phyloP scores from a whole-genome alignment of 352 stramenopile genomes.

The Pythium insidiosum region DNA sequence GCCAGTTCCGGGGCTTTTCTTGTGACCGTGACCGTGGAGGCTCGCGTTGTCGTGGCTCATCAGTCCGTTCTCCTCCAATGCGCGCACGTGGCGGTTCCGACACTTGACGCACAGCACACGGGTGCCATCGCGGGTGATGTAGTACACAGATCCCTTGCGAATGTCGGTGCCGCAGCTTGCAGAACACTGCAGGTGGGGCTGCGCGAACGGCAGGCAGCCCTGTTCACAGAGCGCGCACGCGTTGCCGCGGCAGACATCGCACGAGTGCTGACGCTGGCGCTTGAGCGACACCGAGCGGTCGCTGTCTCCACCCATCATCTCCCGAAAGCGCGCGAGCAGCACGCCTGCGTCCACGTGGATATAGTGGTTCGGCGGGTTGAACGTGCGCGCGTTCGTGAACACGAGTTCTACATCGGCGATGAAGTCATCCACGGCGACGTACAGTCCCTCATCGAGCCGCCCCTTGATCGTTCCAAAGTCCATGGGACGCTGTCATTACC shows the following conservation, averaged over 20 bases:
- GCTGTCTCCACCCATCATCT: constrained; percentile 30
- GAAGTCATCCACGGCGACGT: constrained; percentile 83
- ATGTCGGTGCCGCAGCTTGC: constrained; percentile 68
- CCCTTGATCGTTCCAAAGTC: constrained; percentile 87
- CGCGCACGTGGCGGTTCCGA: constrained; percentile 25
- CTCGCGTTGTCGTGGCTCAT: constrained; percentile 10
- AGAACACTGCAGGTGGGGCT: constrained; percentile 67
- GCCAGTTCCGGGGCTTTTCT: background rate
- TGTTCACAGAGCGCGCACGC: constrained; percentile 70
- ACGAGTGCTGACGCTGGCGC: constrained; percentile 27
- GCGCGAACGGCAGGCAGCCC: constrained; percentile 50
- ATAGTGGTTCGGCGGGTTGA: constrained; percentile 74
- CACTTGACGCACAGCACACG: constrained; percentile 79
- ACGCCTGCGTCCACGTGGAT: constrained; percentile 64
- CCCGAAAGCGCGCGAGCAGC: constrained; percentile 61
- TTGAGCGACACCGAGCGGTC: constrained; percentile 42
- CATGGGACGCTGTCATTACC: constrained; percentile 61
- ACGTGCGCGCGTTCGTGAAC: constrained; percentile 87
- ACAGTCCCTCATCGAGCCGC: constrained; percentile 72
- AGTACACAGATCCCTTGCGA: constrained; percentile 72
- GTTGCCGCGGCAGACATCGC: constrained; percentile 51
- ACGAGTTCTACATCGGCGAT: constrained; percentile 72
- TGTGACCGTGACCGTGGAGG: background rate
- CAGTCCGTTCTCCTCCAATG: constrained; percentile 5
- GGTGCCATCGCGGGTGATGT: constrained; percentile 61